Percentiles rank a stretch among this genome's conserved stretches.
Evolutionary conservation across 768 basidiomycete species (phyloP).

Genomic region (Wakefieldia striispora): DNA sequence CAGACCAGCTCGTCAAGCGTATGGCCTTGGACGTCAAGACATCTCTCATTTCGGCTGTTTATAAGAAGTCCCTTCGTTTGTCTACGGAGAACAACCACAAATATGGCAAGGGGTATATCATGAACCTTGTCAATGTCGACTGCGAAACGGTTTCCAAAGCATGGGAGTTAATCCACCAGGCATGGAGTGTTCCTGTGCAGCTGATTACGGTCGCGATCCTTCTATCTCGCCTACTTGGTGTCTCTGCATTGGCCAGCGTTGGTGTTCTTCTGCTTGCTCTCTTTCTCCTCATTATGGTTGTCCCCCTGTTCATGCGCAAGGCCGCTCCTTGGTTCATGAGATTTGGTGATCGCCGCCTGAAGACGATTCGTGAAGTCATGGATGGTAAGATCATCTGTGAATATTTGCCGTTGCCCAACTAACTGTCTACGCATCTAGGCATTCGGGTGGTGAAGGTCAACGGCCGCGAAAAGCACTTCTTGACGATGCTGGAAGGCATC

Average conservation of each 20-base stretch:
- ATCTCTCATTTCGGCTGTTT: conserved; percentile 28
- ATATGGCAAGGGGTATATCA: conserved; percentile 26
- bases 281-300: conserved; percentile 27
- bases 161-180: conserved; percentile 26
- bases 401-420: not conserved
- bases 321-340: conserved; percentile 29
- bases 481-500: conserved; percentile 21
- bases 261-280: conserved; percentile 25
- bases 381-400: conserved; percentile 16
- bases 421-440: conserved; percentile 5
- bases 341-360: conserved; percentile 28
- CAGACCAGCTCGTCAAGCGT: conserved; percentile 29
- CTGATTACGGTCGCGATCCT: conserved; percentile 20
- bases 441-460: conserved; percentile 30
- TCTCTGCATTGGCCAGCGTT: conserved; percentile 30
- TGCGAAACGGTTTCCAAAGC: conserved; percentile 30
- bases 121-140: conserved; percentile 32
- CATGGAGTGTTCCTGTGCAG: conserved; percentile 30
- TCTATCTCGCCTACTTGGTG: conserved; percentile 26
- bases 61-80: conserved; percentile 30
- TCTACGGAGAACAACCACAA: conserved; percentile 26
- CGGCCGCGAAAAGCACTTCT: conserved; percentile 25
- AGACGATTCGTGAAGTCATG: conserved; percentile 27
- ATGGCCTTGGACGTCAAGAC: conserved; percentile 32
- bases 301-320: conserved; percentile 32